Evolutionary conservation across 2,329 filamentous ascomycete species (phyloP), one percentile per base, ranked within the genome.

Genomic region (Thyridium curvatum): DNA sequence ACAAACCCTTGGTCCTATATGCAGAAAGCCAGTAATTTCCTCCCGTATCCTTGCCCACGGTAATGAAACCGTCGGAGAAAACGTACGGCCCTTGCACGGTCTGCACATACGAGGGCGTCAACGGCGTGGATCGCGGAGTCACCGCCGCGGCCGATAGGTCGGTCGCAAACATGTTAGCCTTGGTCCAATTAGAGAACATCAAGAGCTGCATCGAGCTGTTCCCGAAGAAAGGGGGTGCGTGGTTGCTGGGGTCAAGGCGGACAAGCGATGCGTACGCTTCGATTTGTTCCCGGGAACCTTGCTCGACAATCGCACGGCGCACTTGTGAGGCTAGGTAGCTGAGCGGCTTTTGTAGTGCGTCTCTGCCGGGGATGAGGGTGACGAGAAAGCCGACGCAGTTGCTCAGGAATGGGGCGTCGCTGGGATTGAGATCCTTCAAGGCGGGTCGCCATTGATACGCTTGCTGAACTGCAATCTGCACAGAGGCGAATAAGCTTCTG

Each of bases 201-300:
- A 60, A 14, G 32, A 55, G 41, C 18, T 53, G 47, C 58, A 59
- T 61, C 14, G 44, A 46, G 18, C 46, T 44, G 10, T 53, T 46
- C 4, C 58, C 58, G 34, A 61, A 60, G 12, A 49, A 41, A 1
- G 56, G 52, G 2, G 56, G 46, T 6, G 21, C 21, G 13, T 47
- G 42, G 6, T 50, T 49, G 8, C 30, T 38, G 1, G 45, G 39
- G 9, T 48, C 47, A 18, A 44, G 41, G 2, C 52, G 49, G 16
- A 55, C 41, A 37, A 54, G 47, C 16, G 49, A 47, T 16, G 46
- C 50, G 46, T 53, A 62, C 14, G 53, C 64, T 40, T 62, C 56
- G 32, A 60, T 45, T 44, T 64, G 61, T 8, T 43, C 47, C 2
- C 52, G 46, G 3, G 57, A 57, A 12, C 55, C 54, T 34, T 56